A percentile compares a stretch with the other conserved stretches of the same genome.
phyloP scores from a whole-genome alignment of 345 rosid species.

The Cardamine resedifolia region DNA sequence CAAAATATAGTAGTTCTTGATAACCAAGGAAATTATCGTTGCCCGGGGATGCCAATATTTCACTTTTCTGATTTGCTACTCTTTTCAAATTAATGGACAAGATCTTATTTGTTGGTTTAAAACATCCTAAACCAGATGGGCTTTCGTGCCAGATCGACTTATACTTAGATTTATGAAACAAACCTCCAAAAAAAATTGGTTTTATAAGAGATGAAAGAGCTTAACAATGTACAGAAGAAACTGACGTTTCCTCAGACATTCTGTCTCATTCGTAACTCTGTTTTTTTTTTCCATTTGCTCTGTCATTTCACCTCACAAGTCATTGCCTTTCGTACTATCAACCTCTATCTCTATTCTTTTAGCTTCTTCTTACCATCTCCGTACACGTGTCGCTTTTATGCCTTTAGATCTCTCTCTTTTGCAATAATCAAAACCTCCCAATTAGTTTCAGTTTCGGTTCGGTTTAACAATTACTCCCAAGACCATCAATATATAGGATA shows the following conservation, averaged over 20 bases:
- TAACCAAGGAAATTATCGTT: neutral
- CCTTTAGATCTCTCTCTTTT: slow-evolving; percentile 11
- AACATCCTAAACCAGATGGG: neutral
- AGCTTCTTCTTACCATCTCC: slow-evolving; percentile 10
- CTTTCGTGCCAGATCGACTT: neutral
- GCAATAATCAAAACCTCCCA: slow-evolving; percentile 1
- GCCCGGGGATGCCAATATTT: neutral
- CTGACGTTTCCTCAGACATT: slow-evolving; percentile 29
- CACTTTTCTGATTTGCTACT: neutral
- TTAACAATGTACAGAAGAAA: slow-evolving; percentile 6
- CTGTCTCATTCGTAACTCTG: slow-evolving; percentile 30
- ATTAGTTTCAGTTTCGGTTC: neutral
- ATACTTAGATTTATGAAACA: neutral
- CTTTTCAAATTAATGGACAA: no score
- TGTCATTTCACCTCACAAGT: slow-evolving; percentile 29
- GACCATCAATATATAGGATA: neutral
- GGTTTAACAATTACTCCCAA: neutral
- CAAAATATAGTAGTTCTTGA: neutral
- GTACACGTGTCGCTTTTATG: slow-evolving; percentile 10
- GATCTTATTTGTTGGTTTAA: neutral
- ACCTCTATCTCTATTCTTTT: neutral
- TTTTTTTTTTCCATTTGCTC: neutral
- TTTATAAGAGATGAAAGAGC: neutral
- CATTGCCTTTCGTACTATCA: neutral
- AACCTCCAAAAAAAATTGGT: neutral